Evolutionary conservation across 1,284 basidiomycete genomes (phyloP), one percentile per base, ranked within the genome.

Genomic region (Singerocomus inundabilis): DNA sequence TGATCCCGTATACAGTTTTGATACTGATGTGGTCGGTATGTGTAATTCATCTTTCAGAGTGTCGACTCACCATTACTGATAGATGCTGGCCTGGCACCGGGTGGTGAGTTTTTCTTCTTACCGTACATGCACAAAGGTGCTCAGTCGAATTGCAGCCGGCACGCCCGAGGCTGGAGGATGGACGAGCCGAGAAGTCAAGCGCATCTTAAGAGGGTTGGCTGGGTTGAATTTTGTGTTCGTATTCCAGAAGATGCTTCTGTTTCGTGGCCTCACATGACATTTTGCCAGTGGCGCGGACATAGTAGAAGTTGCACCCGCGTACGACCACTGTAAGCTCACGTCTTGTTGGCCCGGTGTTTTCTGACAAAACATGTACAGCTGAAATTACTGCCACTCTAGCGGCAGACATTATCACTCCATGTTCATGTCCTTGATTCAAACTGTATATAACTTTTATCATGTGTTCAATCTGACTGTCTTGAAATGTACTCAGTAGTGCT

Each of bases 81-180:
- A 86, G 86, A 91, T 68, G 88, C 88, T 48, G 86, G 85, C 34
- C 63, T 88, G 48, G 88, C 89, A 40, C 89, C 89, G 48, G 88
- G 81, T 8, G 91, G 85, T 88, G 60, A 68, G 85, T 70, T 35
- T 31, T 30, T 13, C 42, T n/a, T 31, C 4, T 43, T 5, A 8
- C 11, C 12, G 4, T 13, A 24, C 32, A 41, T n/a, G 8, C 28
- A 33, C n/a, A 30, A 40, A 36, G 34, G 12, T 36, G 21, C 35
- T 65, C 16, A 61, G 11, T n/a, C 8, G 15, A 33, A 31, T 49
- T 28, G 16, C 54, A 85, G 85, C 88, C 53, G 88, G 90, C n/a
- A 91, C 90, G 4, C 89, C 88, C 7, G 89, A 91, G 68, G 79
- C 83, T 15, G 90, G 88, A 34, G 88, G 88, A 12, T 90, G 85